A percentile compares a stretch with the other conserved stretches of the same genome.
phyloP scores from a whole-genome alignment of 495 filamentous ascomycete genomes.

The Aspergillus wentii region DNA sequence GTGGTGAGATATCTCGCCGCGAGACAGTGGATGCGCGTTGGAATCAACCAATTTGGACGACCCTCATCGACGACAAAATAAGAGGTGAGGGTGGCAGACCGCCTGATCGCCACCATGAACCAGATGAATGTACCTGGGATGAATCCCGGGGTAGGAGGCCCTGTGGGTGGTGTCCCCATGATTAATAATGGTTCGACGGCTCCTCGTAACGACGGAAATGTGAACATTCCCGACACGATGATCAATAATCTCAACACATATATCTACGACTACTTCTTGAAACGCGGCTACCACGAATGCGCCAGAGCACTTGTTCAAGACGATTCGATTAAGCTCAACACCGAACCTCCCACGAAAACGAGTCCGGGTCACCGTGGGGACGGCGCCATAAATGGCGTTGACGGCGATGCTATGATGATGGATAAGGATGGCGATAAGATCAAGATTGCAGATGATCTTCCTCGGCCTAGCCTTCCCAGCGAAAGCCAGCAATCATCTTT shows the following conservation, averaged over 20 bases:
- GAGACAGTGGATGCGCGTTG: slow-evolving; percentile 37
- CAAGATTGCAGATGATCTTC: slow-evolving; percentile 75
- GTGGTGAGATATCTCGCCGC: slow-evolving; percentile 28
- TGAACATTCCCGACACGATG: slow-evolving; percentile 41
- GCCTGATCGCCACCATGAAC: slow-evolving; percentile 56
- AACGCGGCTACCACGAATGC: slow-evolving; percentile 72
- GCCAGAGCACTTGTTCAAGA: slow-evolving; percentile 64
- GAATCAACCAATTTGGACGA: slow-evolving; percentile 13
- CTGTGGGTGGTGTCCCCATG: slow-evolving; percentile 65
- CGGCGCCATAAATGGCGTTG: slow-evolving; percentile 69
- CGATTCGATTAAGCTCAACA: slow-evolving; percentile 45
- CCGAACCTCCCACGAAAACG: slow-evolving; percentile 55
- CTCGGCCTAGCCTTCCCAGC: slow-evolving; percentile 61
- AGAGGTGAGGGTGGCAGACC: slow-evolving; percentile 35
- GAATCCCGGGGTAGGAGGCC: slow-evolving; percentile 55
- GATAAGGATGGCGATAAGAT: slow-evolving; percentile 68
- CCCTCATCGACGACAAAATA: slow-evolving; percentile 19
- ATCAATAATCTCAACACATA: slow-evolving; percentile 93
- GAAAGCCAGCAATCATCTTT: slow-evolving; percentile 68
- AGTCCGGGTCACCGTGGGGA: slow-evolving; percentile 56
- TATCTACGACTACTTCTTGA: slow-evolving; percentile 95
- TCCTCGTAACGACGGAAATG: slow-evolving; percentile 39
- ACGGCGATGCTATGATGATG: slow-evolving; percentile 80
- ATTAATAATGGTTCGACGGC: slow-evolving; percentile 62
- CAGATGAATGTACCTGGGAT: slow-evolving; percentile 66